A percentile compares a stretch with the other conserved stretches of the same genome.
Conservation (phyloP, 2,329 filamentous ascomycete species). For the Trematosphaeria pertusa region DNA sequence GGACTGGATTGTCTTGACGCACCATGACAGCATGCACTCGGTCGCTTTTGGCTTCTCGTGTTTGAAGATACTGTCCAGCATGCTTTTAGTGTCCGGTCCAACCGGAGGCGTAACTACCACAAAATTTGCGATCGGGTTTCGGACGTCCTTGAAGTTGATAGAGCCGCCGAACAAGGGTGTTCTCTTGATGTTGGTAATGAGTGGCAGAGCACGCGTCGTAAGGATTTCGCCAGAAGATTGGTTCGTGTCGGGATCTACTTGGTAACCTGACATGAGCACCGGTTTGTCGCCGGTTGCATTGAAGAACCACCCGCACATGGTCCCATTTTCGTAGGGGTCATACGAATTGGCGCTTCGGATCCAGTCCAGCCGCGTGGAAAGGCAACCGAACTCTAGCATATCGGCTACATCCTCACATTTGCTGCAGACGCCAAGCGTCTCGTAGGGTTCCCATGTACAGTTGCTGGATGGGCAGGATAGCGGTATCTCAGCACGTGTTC, state of each 20-base stretch:
- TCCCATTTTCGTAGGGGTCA: conserved; percentile 9
- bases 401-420: conserved; percentile 11
- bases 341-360: conserved; percentile 2
- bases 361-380: conserved; percentile 11
- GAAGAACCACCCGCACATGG: conserved; percentile 19
- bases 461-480: conserved; percentile 19
- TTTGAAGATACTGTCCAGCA: conserved; percentile 7
- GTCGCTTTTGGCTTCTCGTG: conserved; percentile 9
- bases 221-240: conserved; percentile 10
- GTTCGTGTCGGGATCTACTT: conserved; percentile 6
- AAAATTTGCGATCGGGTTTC: conserved; percentile 12
- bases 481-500: conserved; percentile 15
- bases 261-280: conserved; percentile 18
- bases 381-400: conserved; percentile 16
- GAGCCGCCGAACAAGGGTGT: conserved; percentile 7
- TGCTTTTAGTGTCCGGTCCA: conserved; percentile 10
- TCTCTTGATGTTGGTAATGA: conserved; percentile 7
- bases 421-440: conserved; percentile 23
- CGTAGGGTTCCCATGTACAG: conserved; percentile 20
- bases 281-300: conserved; percentile 10
- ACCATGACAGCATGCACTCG: conserved; percentile 22
- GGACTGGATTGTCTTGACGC: conserved; percentile 22
- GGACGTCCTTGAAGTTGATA: conserved; percentile 17
- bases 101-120: conserved; percentile 9
- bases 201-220: conserved; percentile 12